Percentiles rank a stretch among this genome's conserved stretches.
These are phyloP conservation scores for Poterioochromonas sp. DNA, from an alignment of 352 stramenopile species.

Conservation along the genomic window DNA sequence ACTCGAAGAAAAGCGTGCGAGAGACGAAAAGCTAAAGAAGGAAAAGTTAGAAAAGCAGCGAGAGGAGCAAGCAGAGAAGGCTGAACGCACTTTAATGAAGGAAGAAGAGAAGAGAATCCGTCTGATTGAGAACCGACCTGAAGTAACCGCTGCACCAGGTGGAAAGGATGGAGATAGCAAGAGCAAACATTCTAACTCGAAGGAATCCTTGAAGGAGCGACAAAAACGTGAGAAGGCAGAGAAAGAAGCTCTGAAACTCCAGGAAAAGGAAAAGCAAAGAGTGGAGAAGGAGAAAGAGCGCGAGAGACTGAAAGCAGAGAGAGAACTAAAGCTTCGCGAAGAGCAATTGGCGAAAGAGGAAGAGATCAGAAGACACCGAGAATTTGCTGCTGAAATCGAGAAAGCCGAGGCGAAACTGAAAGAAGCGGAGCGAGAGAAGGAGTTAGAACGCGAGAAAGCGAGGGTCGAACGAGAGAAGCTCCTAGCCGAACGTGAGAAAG, in stretches of 20 bases:
- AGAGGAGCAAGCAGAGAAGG: slow-evolving; percentile 11
- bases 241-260: neutral
- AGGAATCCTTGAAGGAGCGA: slow-evolving; percentile 9
- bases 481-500: slow-evolving; percentile 23
- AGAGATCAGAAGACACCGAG: neutral
- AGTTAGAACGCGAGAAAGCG: slow-evolving; percentile 8
- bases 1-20: slow-evolving; percentile 7
- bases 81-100: slow-evolving; percentile 9
- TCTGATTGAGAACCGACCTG: neutral
- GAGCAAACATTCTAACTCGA: neutral
- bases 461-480: neutral
- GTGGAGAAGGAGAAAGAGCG: slow-evolving; percentile 28
- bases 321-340: slow-evolving; percentile 15
- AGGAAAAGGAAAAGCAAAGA: neutral
- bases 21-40: slow-evolving; percentile 18
- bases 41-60: neutral
- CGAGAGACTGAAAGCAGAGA: slow-evolving; percentile 22
- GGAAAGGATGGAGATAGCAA: neutral
- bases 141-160: neutral
- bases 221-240: slow-evolving; percentile 23
- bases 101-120: slow-evolving; percentile 9
- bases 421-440: slow-evolving; percentile 24
- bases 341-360: slow-evolving; percentile 16
- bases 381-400: slow-evolving; percentile 26
- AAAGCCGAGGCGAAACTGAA: slow-evolving; percentile 3